A percentile compares a stretch with the other conserved stretches of the same genome.
phyloP scores from a whole-genome alignment of 1,284 basidiomycete species.

The Ustilago cynodontis region DNA sequence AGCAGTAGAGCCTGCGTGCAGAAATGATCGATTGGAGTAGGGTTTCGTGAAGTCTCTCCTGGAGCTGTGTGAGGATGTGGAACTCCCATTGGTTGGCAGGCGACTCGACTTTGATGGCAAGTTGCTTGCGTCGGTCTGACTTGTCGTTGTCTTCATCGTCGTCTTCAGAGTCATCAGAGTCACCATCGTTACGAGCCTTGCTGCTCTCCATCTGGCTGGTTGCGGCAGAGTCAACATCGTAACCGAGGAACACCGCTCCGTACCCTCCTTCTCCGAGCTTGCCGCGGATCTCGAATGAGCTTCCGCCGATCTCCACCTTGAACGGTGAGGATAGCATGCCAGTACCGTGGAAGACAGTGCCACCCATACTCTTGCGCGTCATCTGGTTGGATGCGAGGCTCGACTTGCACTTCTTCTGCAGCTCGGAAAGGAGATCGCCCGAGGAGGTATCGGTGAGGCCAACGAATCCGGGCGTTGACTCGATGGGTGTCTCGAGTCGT shows the following conservation, averaged over 20 bases:
- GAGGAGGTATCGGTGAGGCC: conserved; percentile 76
- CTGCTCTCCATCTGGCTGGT: conserved; percentile 22
- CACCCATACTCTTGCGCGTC: conserved; percentile 66
- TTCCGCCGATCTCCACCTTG: conserved; percentile 28
- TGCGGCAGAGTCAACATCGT: conserved; percentile 70
- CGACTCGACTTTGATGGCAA: conserved; percentile 92
- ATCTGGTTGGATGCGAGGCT: conserved; percentile 46
- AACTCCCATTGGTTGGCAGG: conserved; percentile 95
- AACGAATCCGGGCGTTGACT: conserved; percentile 76
- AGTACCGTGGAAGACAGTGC: conserved; percentile 45
- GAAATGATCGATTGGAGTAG: conserved; percentile 55
- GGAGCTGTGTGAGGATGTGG: conserved; percentile 83
- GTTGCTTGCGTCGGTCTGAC: conserved; percentile 74
- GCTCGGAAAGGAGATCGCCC: conserved; percentile 75
- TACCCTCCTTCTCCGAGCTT: conserved; percentile 98
- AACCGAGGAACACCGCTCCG: conserved; percentile 87
- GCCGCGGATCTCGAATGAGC: conserved; percentile 73
- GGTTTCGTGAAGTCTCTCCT: conserved; percentile 65
- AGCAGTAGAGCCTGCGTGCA: conserved; percentile 59
- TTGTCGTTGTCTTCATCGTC: conserved; percentile 74
- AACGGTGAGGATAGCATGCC: conserved; percentile 29
- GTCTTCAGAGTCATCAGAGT: conserved; percentile 13
- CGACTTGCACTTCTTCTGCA: conserved; percentile 73
- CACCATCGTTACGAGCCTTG: background rate
- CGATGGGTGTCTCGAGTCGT: conserved; percentile 75